These are phyloP conservation scores for Oryza glumipatula DNA, from an alignment of 176 grass and related monocot species.

Conservation along the genomic window DNA sequence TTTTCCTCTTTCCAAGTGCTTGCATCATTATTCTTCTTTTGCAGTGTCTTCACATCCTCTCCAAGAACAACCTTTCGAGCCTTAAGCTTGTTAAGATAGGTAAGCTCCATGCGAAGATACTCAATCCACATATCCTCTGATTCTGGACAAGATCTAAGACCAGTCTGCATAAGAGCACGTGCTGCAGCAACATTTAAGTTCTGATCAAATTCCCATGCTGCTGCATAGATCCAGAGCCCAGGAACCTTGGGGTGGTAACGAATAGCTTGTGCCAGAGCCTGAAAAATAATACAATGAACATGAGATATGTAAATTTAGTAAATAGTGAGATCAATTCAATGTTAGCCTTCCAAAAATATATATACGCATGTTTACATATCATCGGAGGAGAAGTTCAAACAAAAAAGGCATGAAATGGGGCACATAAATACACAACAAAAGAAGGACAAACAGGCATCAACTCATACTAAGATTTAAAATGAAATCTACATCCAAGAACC, in stretches of 20 bases:
- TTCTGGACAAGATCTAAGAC: constrained; percentile 78
- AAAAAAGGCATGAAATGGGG: neutral
- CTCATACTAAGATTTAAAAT: constrained; percentile 1
- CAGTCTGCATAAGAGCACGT: constrained; percentile 90
- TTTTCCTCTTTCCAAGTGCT: constrained; percentile 84
- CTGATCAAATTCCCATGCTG: constrained; percentile 97
- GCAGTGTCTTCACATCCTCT: constrained; percentile 66
- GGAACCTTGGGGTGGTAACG: constrained; percentile 85
- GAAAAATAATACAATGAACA: constrained; percentile 23
- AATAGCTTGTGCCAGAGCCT: constrained; percentile 82
- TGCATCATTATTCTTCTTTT: constrained; percentile 43
- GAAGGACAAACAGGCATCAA: neutral
- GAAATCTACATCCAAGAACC: neutral
- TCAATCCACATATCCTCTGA: constrained; percentile 96
- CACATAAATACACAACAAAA: neutral
- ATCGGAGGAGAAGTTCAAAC: neutral
- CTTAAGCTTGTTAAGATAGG: constrained; percentile 93
- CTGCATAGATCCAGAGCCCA: constrained; percentile 97
- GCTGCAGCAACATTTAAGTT: constrained; percentile 91
- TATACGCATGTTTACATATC: neutral
- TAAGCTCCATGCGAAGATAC: constrained; percentile 96
- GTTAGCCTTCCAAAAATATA: constrained; percentile 2
- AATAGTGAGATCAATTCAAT: neutral
- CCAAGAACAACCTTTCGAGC: constrained; percentile 84
- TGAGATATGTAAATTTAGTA: neutral